Percentiles rank a stretch among this genome's conserved stretches.
Evolutionary conservation across 164 flowering plant genomes (phyloP).

Genomic region (Macadamia tetraphylla): DNA sequence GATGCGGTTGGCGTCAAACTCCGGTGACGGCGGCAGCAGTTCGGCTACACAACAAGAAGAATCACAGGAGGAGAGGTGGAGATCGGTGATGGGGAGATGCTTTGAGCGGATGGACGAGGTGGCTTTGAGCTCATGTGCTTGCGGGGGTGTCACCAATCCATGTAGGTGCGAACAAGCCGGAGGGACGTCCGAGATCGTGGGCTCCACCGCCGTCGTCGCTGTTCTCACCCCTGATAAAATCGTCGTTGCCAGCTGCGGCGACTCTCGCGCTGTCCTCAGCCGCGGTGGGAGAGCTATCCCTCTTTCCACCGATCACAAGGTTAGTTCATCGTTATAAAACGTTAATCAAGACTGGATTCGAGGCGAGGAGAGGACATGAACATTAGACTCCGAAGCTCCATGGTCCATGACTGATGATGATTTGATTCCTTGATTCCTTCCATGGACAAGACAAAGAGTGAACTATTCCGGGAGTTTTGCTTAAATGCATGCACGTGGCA

Average conservation of each 20-base stretch:
- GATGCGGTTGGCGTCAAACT: conserved; percentile 23
- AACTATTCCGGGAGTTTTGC: no score
- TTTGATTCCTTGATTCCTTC: no score
- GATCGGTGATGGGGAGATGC: conserved; percentile 19
- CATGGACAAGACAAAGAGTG: no score
- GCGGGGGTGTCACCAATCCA: conserved; percentile 20
- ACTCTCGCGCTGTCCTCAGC: conserved; percentile 62
- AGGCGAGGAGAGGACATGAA: no score
- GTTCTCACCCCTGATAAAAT: conserved; percentile 29
- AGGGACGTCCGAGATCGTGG: conserved; percentile 27
- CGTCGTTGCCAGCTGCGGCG: conserved; percentile 55
- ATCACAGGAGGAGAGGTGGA: conserved; percentile 20
- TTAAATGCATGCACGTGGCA: no score
- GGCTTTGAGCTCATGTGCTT: conserved; percentile 27
- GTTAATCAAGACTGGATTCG: no score
- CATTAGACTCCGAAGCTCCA: no score
- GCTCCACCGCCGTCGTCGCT: conserved; percentile 58
- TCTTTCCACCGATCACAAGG: conserved; percentile 52
- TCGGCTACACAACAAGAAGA: no score
- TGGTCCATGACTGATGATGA: no score
- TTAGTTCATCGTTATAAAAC: background rate
- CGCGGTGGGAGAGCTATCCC: conserved; percentile 43
- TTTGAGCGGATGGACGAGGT: conserved; percentile 41
- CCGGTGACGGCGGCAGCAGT: background rate
- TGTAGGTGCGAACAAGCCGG: conserved; percentile 29